These are phyloP conservation scores for Trypanosoma caninum DNA, from an alignment of 208 protist species.

Conservation along the genomic window DNA sequence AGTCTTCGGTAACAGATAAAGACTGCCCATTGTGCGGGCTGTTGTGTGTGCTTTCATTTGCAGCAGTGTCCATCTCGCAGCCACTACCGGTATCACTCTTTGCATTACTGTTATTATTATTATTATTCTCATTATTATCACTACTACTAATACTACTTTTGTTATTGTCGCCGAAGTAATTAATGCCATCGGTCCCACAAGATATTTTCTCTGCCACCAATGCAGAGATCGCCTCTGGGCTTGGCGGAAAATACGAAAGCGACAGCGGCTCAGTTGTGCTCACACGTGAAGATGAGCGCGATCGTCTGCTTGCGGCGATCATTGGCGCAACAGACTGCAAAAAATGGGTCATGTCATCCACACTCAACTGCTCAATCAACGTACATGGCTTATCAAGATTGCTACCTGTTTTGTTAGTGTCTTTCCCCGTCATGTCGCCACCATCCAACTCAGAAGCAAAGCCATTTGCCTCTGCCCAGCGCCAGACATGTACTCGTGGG, in stretches of 20 bases:
- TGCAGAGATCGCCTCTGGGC: background rate
- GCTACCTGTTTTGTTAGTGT: background rate
- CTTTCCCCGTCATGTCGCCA: background rate
- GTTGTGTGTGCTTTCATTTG: no score
- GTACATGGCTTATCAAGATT: conserved; percentile 19
- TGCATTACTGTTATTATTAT: no score
- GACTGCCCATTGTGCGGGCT: no score
- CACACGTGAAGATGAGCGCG: conserved; percentile 64
- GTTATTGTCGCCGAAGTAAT: background rate
- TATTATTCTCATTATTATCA: background rate
- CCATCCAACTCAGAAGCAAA: conserved; percentile 50
- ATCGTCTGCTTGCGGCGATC: conserved; percentile 49
- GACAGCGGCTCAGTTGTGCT: conserved; percentile 70
- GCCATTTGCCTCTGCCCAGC: conserved; percentile 61
- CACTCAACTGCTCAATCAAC: conserved; percentile 46
- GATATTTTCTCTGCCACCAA: background rate
- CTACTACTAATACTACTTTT: background rate
- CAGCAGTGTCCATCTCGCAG: no score
- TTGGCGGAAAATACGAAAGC: conserved; percentile 26
- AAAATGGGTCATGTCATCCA: conserved; percentile 53
- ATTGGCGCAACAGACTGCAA: conserved; percentile 49
- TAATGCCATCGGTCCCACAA: conserved; percentile 1
- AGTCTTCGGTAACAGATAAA: no score
- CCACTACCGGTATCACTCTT: no score
- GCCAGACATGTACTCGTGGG: conserved; percentile 29